These are phyloP conservation scores for Talaromyces sp. DNA, from an alignment of 2,329 filamentous ascomycete genomes.

Conservation along the genomic window DNA sequence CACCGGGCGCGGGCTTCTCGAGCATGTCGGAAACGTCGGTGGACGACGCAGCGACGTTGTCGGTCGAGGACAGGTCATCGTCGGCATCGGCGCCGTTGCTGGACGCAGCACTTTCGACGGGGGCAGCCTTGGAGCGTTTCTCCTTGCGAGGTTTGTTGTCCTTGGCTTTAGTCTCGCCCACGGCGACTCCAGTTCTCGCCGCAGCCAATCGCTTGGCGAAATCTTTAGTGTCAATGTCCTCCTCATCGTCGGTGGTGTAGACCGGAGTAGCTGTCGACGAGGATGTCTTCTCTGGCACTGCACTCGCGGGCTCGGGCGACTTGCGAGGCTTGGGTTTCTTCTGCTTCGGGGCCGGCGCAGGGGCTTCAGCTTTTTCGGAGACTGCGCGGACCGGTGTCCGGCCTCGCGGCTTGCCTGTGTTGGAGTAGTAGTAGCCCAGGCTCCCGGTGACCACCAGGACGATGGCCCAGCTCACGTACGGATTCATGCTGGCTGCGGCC, in stretches of 20 bases:
- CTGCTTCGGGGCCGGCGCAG: constrained; percentile 31
- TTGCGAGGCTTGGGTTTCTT: constrained; percentile 35
- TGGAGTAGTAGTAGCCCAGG: constrained; percentile 38
- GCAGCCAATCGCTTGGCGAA: constrained; percentile 70
- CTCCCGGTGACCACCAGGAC: constrained; percentile 36
- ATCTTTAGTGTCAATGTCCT: constrained; percentile 63
- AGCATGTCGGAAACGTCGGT: constrained; percentile 88
- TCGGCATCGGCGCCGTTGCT: constrained; percentile 70
- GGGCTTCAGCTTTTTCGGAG: constrained; percentile 29
- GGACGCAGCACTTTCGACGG: constrained; percentile 58
- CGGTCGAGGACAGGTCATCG: constrained; percentile 64
- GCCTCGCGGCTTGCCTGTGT: constrained; percentile 25
- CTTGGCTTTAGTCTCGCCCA: constrained; percentile 35
- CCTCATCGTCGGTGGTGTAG: constrained; percentile 40
- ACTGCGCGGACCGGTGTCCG: constrained; percentile 24
- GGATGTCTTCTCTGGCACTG: constrained; percentile 19
- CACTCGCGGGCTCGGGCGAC: constrained; percentile 22
- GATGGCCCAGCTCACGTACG: constrained; percentile 40
- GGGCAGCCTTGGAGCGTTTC: constrained; percentile 60
- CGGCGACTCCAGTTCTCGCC: constrained; percentile 62
- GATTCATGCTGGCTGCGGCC: constrained; percentile 28
- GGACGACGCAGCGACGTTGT: constrained; percentile 49
- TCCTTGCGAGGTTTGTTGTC: constrained; percentile 51
- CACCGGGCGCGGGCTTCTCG: constrained; percentile 61
- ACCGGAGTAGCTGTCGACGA: constrained; percentile 21